Percentiles rank a stretch among this genome's conserved stretches.
Evolutionary conservation across 768 basidiomycete genomes (phyloP).

Genomic region (Tulasnella sp.): DNA sequence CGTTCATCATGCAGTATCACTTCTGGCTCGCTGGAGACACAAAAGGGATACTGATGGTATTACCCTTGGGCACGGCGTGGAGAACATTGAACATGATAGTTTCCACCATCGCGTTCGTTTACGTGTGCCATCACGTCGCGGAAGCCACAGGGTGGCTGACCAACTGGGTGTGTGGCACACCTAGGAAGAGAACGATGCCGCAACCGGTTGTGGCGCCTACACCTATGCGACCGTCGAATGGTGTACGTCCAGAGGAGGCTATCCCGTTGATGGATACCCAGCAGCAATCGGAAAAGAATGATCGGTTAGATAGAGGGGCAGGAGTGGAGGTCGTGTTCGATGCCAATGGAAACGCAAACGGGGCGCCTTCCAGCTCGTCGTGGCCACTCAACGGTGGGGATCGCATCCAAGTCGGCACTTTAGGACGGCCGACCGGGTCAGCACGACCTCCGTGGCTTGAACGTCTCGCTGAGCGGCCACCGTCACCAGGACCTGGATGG

Average conservation of each 20-base stretch:
- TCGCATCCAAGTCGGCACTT: not conserved
- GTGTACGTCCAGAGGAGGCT: not conserved
- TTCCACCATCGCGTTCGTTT: constrained; percentile 70
- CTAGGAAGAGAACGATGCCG: constrained; percentile 19
- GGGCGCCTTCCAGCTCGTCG: not conserved
- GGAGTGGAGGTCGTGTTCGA: not conserved
- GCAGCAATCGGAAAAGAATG: not conserved
- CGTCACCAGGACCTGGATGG: constrained; percentile 20
- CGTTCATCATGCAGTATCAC: constrained; percentile 86
- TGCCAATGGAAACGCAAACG: not conserved
- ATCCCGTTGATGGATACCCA: constrained; percentile 7
- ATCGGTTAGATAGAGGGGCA: not conserved
- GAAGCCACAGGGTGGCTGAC: constrained; percentile 68
- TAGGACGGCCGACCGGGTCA: not conserved
- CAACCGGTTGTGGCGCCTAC: not conserved
- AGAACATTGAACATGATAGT: constrained; percentile 69
- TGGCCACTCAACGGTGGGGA: not conserved
- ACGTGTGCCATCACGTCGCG: constrained; percentile 64
- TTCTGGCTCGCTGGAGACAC: constrained; percentile 79
- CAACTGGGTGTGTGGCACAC: constrained; percentile 32
- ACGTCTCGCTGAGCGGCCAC: constrained; percentile 34
- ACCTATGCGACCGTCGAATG: not conserved
- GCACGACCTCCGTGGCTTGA: constrained; percentile 39
- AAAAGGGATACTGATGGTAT: constrained; percentile 65
- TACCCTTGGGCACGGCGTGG: constrained; percentile 59